Evolutionary conservation across 2,329 filamentous ascomycete genomes (phyloP), one percentile per base, ranked within the genome.

Genomic region (Aureobasidium melanogenum): DNA sequence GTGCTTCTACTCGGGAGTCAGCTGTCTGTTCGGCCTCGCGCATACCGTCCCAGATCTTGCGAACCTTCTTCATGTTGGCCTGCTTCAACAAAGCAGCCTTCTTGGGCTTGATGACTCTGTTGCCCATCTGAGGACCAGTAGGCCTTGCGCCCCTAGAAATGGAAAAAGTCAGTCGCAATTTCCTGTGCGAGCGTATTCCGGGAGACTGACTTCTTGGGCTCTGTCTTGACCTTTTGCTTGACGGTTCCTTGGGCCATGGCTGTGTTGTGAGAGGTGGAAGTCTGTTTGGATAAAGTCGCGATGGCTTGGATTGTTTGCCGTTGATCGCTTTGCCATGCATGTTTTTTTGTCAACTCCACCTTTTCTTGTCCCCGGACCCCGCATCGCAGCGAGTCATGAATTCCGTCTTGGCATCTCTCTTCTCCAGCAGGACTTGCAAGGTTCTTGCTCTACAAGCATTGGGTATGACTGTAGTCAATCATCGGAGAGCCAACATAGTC

Each of bases 81-180:
- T 85, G 80, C 69, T 80, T 79, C 41, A 86, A 79, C 57, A 88
- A 74, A 2, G 75, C 76, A 7, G 79, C 73, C 64, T 87, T 88
- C 73, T 87, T 87, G 3, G 87, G 86, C 57, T 85, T 85, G 67
- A 89, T 86, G 55, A 82, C 78, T 51, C 84, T 79, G 17, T 79
- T 75, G 55, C 86, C 86, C 39, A 66, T 72, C 52, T 73, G 71
- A n/a, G 63, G 59, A 41, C 63, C 63, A 22, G 58, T 63, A 15
- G 62, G 62, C 43, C 63, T 65, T 28, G 46, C 52, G 39, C 51
- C 47, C 41, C 54, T 57, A 28, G 10, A 19, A 2, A 14, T 4
- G 4, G 34, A 12, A 50, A 51, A n/a, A 19, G 24, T 47, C 39
- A 46, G 47, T 62, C 38, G 38, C 34, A 32, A 34, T 22, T n/a